A percentile compares a stretch with the other conserved stretches of the same genome.
These are phyloP conservation scores for Rhododendron henanense DNA, from an alignment of 148 eudicot genomes.

Conservation along the genomic window DNA sequence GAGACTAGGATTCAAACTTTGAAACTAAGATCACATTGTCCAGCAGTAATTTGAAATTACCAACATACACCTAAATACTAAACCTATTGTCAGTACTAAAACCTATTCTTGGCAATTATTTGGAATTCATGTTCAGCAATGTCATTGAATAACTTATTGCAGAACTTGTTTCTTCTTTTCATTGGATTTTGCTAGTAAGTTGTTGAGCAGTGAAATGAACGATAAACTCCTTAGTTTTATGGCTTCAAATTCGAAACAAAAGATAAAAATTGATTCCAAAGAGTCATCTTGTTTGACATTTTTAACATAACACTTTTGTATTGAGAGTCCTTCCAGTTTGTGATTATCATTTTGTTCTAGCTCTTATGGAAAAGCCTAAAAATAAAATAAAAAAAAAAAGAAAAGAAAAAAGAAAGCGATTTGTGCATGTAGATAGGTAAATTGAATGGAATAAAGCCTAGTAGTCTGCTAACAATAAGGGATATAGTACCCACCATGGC, in stretches of 20 bases:
- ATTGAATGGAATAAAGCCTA: not conserved
- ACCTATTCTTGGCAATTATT: not conserved
- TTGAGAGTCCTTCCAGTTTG: not conserved
- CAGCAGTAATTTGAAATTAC: not conserved
- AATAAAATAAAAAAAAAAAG: not conserved
- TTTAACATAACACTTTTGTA: not conserved
- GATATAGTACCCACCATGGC: conserved; percentile 33
- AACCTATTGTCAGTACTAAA: not conserved
- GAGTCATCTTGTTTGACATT: not conserved
- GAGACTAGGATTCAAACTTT: not conserved
- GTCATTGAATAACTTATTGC: not conserved
- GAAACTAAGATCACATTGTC: not conserved
- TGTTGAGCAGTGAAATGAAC: not conserved
- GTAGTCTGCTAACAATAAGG: not conserved
- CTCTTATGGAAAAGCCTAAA: not conserved
- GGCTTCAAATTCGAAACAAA: not conserved
- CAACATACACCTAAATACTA: not conserved
- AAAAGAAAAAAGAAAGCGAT: not conserved
- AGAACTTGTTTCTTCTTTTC: not conserved
- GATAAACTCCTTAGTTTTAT: not conserved
- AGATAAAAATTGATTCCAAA: not conserved
- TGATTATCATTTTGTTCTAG: not conserved
- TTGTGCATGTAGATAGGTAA: not conserved
- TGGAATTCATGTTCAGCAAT: not conserved
- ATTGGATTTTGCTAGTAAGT: not conserved